phyloP scores from a whole-genome alignment of 2,329 filamentous ascomycete species.

The Ceratocystis huliohia region DNA sequence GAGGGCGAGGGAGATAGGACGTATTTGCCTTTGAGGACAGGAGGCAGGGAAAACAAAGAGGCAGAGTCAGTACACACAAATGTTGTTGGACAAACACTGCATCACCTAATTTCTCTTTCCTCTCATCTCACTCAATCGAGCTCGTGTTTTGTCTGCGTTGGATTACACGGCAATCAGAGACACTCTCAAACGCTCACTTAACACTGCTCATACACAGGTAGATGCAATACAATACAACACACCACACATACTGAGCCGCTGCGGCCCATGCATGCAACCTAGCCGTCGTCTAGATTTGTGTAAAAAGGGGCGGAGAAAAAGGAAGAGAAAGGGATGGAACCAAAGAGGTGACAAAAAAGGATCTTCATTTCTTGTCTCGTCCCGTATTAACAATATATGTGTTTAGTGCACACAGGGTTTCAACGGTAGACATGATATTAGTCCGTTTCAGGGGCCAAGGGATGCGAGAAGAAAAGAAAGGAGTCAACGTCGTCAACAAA shows the following conservation, averaged over 20 bases:
- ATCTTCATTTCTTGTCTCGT: not conserved
- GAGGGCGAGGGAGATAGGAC: not conserved
- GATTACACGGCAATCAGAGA: constrained; percentile 20
- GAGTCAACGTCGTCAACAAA: not conserved
- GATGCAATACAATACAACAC: no score
- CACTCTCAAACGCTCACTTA: constrained; percentile 18
- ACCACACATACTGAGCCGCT: no score
- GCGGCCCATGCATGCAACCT: no score
- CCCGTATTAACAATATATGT: not conserved
- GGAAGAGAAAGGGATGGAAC: constrained; percentile 15
- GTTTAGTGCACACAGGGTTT: constrained; percentile 13
- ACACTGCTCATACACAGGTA: not conserved
- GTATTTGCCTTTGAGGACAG: no score
- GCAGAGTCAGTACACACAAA: not conserved
- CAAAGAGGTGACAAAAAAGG: constrained; percentile 16
- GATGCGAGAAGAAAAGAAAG: not conserved
- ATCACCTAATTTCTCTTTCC: no score
- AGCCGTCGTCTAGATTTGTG: no score
- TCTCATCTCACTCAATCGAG: not conserved
- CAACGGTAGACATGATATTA: constrained; percentile 13
- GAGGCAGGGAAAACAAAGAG: not conserved
- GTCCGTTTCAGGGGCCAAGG: constrained; percentile 17
- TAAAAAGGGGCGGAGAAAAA: constrained; percentile 19
- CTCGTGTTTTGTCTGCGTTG: not conserved
- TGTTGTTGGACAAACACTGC: not conserved